These are phyloP conservation scores for Pseudogymnoascus sp. DNA, from an alignment of 2,329 filamentous ascomycete genomes.

Conservation along the genomic window DNA sequence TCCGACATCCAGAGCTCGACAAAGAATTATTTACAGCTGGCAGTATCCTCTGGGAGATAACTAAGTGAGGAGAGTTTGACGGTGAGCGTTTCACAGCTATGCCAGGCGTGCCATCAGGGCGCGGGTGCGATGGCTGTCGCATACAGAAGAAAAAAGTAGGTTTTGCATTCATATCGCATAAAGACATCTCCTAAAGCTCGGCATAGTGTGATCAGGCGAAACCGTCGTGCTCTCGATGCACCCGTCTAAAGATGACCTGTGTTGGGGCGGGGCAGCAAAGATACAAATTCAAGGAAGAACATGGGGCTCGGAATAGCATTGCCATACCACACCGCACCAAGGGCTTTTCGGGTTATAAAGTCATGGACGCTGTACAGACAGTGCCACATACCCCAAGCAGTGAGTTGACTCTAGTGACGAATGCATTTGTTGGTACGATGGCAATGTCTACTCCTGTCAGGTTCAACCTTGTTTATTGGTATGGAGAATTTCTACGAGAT, in stretches of 20 bases:
- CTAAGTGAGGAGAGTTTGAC: background rate
- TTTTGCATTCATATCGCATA: background rate
- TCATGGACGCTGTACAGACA: background rate
- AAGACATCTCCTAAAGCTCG: background rate
- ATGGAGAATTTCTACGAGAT: constrained; percentile 38
- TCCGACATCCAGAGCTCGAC: background rate
- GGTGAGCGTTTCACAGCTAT: constrained; percentile 28
- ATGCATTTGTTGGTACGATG: constrained; percentile 26
- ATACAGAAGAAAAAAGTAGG: constrained; percentile 45
- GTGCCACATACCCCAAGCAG: background rate
- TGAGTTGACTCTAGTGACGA: constrained; percentile 27
- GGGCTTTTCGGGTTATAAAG: background rate
- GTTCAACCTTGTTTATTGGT: constrained; percentile 38
- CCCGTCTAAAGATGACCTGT: constrained; percentile 37
- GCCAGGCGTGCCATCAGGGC: constrained; percentile 43
- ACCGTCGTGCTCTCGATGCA: constrained; percentile 38
- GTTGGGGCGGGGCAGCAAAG: constrained; percentile 39
- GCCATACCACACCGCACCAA: constrained; percentile 4
- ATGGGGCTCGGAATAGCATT: background rate
- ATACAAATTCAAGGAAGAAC: constrained; percentile 39
- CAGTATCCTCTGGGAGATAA: background rate
- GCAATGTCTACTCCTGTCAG: constrained; percentile 36
- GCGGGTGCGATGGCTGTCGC: constrained; percentile 42
- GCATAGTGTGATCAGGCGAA: constrained; percentile 15
- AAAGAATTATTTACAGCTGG: background rate